Base-by-base conservation (phyloP, 192 early-diverging fungal genomes). In the Geranomyces michiganensis region DNA sequence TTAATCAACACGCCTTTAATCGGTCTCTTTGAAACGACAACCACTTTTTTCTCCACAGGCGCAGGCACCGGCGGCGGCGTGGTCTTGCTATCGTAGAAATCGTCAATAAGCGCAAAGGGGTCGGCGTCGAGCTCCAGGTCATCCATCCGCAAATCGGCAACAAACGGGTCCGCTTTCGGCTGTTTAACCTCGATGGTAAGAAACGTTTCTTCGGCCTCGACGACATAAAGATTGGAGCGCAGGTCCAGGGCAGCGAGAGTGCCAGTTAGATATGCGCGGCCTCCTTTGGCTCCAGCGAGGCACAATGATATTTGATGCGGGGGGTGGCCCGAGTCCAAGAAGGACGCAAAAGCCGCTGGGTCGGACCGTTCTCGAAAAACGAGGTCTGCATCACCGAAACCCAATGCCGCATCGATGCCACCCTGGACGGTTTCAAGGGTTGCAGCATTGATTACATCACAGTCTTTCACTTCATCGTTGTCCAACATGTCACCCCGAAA, bases 71-170 rank as follows among this genome's bases (percentile, higher is more conserved):
- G 51, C 4, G 51, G 51, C 51, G 51, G 51, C 17, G 51, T 53
- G 3, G n/a, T 15, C n/a, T n/a, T 53, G 19, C 51, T 26, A 15
- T 53, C 51, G 51, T 53, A 53, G 17, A 53, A 53, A 53, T 53
- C 51, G 17, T 53, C 51, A 53, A 53, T 53, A 4, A 53, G 51
- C n/a, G 51, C 51, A 26, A 53, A 53, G 19, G 51, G 51, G 51
- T 53, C 51, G 7, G 24, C 51, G 17, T 53, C 51, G 7, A 53
- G 51, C 19, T 53, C 24, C 51, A 53, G 17, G 51, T 53, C 51
- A 17, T 53, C 51, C 51, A 53, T 53, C 19, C 51, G 51, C 24
- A 53, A 17, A 53, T 53, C 51, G n/a, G 51, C 19, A 7, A 53
- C 15, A 24, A 24, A n/a, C 7, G 51, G 51, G 24, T n/a, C 24